Percentiles rank a stretch among this genome's conserved stretches.
These are phyloP conservation scores for Entomortierella beljakovae DNA, from an alignment of 192 early-diverging fungal species.

Conservation along the genomic window DNA sequence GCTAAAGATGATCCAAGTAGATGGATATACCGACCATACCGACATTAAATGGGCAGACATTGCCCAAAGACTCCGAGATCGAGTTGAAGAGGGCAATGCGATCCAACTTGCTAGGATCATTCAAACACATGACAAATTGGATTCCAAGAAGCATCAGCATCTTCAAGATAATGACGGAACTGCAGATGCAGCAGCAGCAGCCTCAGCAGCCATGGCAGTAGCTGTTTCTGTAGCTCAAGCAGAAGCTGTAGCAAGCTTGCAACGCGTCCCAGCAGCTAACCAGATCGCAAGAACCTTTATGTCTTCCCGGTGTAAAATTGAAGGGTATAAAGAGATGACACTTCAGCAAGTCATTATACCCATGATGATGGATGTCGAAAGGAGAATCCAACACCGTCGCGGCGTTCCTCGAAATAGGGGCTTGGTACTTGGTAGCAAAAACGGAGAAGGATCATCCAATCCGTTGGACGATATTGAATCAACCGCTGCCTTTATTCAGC, in stretches of 20 bases:
- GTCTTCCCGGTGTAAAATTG: constrained; percentile 46
- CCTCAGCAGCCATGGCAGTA: constrained; percentile 46
- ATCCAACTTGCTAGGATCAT: constrained; percentile 51
- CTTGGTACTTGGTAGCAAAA: background rate
- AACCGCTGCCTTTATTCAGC: constrained; percentile 15
- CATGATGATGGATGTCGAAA: constrained; percentile 49
- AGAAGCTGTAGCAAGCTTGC: constrained; percentile 51
- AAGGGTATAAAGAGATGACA: constrained; percentile 44
- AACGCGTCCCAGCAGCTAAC: constrained; percentile 44
- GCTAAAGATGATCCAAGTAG: constrained; percentile 42
- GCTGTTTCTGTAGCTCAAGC: constrained; percentile 49
- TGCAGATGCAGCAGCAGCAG: constrained; percentile 38
- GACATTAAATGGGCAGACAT: constrained; percentile 48
- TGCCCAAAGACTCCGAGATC: constrained; percentile 38
- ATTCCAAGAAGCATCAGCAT: constrained; percentile 47
- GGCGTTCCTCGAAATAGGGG: background rate
- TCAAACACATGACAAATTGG: constrained; percentile 42
- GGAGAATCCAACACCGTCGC: constrained; percentile 38
- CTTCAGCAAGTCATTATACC: constrained; percentile 31
- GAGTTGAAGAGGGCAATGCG: constrained; percentile 42
- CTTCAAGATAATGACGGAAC: constrained; percentile 34
- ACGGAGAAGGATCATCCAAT: background rate
- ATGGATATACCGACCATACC: constrained; percentile 43
- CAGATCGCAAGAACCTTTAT: constrained; percentile 51
- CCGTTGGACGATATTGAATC: background rate